Evolutionary conservation across 129 eudicot species (phyloP).

Genomic region (Rutidosis leptorrhynchoides): DNA sequence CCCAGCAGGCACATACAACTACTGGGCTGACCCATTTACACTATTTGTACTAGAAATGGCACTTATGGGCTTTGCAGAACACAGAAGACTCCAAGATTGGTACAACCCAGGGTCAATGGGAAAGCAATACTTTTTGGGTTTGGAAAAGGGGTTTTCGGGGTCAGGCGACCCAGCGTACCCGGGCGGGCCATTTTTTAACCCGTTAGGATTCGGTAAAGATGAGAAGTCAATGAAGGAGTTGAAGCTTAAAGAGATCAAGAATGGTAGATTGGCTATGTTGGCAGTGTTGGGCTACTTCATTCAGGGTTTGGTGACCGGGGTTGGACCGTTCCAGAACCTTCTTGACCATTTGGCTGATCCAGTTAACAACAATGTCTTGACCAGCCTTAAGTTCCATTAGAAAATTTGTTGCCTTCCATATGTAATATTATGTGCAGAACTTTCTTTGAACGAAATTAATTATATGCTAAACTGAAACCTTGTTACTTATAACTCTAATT

Average conservation of each 20-base stretch:
- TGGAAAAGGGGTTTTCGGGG: conserved; percentile 76
- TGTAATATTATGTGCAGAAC: conserved; percentile 52
- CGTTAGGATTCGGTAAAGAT: conserved; percentile 88
- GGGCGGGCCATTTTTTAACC: conserved; percentile 97
- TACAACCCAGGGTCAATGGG: conserved; percentile 96
- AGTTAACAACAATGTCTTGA: conserved; percentile 90
- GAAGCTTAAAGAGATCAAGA: conserved; percentile 90
- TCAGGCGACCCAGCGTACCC: conserved; percentile 98
- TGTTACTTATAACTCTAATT: neutral
- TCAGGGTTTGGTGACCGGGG: conserved; percentile 91
- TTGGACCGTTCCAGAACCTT: conserved; percentile 90
- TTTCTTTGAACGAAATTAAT: conserved; percentile 23
- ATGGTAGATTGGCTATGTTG: conserved; percentile 98
- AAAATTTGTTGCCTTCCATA: conserved; percentile 6
- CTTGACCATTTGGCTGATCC: conserved; percentile 99
- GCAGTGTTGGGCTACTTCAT: conserved; percentile 87
- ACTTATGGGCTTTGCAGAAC: conserved; percentile 94
- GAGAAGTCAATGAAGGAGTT: conserved; percentile 89
- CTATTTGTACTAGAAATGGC: conserved; percentile 91
- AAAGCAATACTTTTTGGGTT: conserved; percentile 86
- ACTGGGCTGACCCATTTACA: conserved; percentile 94
- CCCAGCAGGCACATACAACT: conserved; percentile 91
- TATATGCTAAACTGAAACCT: conserved; percentile 25
- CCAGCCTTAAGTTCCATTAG: conserved; percentile 96
- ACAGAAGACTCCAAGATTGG: conserved; percentile 94